Conservation (phyloP, 495 filamentous ascomycete species). For the Lasiosphaeria miniovina region DNA sequence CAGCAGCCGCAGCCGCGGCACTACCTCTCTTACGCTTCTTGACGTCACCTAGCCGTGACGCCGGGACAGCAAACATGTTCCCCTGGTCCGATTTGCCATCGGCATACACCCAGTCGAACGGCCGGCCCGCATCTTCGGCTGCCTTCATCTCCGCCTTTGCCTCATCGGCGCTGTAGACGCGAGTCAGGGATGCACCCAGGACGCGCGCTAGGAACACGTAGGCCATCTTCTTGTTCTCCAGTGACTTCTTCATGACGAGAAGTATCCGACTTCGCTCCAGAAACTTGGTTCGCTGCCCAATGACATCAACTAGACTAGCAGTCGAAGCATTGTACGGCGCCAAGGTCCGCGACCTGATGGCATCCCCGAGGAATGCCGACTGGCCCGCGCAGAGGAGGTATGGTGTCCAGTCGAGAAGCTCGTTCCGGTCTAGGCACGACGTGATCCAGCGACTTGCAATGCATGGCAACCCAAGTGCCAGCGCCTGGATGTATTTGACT, state of each 20-base stretch:
- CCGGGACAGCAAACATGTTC: slow-evolving; percentile 25
- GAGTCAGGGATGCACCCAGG: slow-evolving; percentile 67
- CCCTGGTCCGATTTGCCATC: slow-evolving; percentile 46
- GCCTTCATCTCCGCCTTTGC: slow-evolving; percentile 56
- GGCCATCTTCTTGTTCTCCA: slow-evolving; percentile 54
- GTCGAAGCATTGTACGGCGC: slow-evolving; percentile 54
- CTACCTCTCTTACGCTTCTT: slow-evolving; percentile 48
- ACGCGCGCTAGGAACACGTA: slow-evolving; percentile 73
- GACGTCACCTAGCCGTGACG: slow-evolving; percentile 4
- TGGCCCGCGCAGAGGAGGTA: slow-evolving; percentile 88
- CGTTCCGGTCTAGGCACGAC: slow-evolving; percentile 60
- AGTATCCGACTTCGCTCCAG: slow-evolving; percentile 67
- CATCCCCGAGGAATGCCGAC: slow-evolving; percentile 70
- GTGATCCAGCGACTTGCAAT: slow-evolving; percentile 77
- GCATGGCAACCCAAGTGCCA: slow-evolving; percentile 86
- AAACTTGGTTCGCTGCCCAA: slow-evolving; percentile 57
- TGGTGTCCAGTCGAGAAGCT: slow-evolving; percentile 67
- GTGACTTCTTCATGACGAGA: slow-evolving; percentile 66
- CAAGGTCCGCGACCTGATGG: slow-evolving; percentile 71
- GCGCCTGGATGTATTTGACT: slow-evolving; percentile 91
- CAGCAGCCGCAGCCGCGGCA: slow-evolving; percentile 24
- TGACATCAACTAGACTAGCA: slow-evolving; percentile 53
- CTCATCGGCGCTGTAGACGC: slow-evolving; percentile 62
- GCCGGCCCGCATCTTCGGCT: slow-evolving; percentile 42
- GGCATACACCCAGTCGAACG: slow-evolving; percentile 80